These are phyloP conservation scores for Alternaria arborescens DNA, from an alignment of 2,329 filamentous ascomycete species.

Conservation along the genomic window DNA sequence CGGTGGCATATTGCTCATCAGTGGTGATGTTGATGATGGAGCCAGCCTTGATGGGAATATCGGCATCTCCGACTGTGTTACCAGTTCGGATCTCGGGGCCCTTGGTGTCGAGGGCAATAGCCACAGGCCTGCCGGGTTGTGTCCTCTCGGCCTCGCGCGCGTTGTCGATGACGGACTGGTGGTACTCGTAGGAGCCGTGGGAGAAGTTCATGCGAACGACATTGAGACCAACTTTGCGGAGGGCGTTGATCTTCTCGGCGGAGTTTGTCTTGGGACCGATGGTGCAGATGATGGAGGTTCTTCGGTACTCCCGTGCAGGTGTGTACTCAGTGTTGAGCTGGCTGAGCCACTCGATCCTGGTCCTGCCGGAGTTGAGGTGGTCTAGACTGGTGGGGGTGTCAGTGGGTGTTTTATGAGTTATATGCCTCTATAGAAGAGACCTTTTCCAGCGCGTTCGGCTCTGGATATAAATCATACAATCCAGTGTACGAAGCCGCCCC, in stretches of 20 bases:
- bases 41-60: conserved; percentile 83
- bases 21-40: conserved; percentile 95
- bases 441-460: background rate
- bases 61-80: conserved; percentile 74
- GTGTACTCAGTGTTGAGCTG: conserved; percentile 88
- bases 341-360: conserved; percentile 74
- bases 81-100: conserved; percentile 88
- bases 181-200: conserved; percentile 92
- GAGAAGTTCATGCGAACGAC: conserved; percentile 99
- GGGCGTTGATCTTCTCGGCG: conserved; percentile 93
- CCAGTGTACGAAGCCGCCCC: background rate
- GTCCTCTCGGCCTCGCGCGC: conserved; percentile 83
- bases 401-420: conserved; percentile 9
- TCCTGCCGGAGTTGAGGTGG: conserved; percentile 79
- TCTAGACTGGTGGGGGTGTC: conserved; percentile 57
- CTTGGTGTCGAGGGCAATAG: conserved; percentile 90
- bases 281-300: conserved; percentile 98
- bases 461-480: background rate
- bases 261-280: conserved; percentile 99
- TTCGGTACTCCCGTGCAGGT: conserved; percentile 88
- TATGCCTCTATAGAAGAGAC: background rate
- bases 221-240: conserved; percentile 90
- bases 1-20: conserved; percentile 87
- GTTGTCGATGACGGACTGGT: conserved; percentile 98
- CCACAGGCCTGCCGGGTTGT: conserved; percentile 84